Evolutionary conservation across 176 grass and related monocot genomes (phyloP).

Genomic region (Avena sativa): DNA sequence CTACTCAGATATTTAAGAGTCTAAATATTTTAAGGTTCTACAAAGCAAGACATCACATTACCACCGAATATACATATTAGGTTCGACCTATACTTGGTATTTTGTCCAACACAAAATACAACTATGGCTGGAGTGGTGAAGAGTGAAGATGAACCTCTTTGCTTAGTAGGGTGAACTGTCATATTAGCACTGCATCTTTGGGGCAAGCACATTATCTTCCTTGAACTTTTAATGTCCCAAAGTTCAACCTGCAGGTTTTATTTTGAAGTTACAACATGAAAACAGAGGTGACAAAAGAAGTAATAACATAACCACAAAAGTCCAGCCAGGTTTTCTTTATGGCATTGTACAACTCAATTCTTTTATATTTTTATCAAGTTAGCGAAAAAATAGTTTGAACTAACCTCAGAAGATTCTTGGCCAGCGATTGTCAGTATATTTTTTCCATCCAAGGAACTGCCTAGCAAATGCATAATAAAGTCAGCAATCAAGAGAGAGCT

Average conservation of each 20-base stretch:
- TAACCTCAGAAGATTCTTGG: slow-evolving; percentile 70
- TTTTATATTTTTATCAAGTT: slow-evolving; percentile 22
- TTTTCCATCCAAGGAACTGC: slow-evolving; percentile 42
- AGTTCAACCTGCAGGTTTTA: slow-evolving; percentile 71
- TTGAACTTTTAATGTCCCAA: slow-evolving; percentile 76
- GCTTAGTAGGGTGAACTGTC: slow-evolving; percentile 53
- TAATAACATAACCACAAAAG: background rate
- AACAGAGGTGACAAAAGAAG: slow-evolving; percentile 37
- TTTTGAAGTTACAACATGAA: slow-evolving; percentile 33
- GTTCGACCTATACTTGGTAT: background rate
- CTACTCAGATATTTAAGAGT: slow-evolving; percentile 17
- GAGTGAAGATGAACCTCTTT: slow-evolving; percentile 62
- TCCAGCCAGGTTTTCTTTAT: background rate
- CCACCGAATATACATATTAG: background rate
- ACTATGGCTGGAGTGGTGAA: background rate
- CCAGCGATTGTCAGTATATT: slow-evolving; percentile 80
- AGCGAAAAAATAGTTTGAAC: slow-evolving; percentile 21
- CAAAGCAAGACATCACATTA: background rate
- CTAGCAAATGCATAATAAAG: slow-evolving; percentile 36
- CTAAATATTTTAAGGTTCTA: slow-evolving; percentile 29
- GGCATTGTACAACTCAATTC: background rate
- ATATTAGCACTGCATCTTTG: slow-evolving; percentile 45
- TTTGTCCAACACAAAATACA: slow-evolving; percentile 30
- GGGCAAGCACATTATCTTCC: slow-evolving; percentile 70
- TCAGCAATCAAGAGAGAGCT: slow-evolving; percentile 24